Base-by-base conservation (phyloP, 176 grass and related monocot genomes). In the Bromus sterilis region DNA sequence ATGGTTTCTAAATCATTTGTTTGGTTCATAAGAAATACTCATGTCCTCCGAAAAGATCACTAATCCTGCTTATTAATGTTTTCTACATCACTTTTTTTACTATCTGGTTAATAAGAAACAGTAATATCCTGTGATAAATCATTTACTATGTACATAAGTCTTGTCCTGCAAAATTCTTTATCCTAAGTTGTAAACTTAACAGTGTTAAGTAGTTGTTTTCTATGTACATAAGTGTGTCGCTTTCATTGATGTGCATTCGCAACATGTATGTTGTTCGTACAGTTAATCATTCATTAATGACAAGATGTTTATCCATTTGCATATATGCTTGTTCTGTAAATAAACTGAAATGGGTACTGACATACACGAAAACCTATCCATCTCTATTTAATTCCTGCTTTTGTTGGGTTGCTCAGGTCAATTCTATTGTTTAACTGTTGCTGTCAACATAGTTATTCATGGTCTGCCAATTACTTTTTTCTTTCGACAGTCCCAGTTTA, bases 401-500 rank as follows among this genome's bases (percentile, higher is more conserved):
- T 70, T 11, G 9, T 63, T 2, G 3, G 15, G 18, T 7, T 79
- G 41, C 21, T 34, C 5, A 3, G 14, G 4, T 79, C n/a, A 15
- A 2, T 23, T 49, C 1, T 8, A 40, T 14, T 70, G 13, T 57
- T 77, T 40, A 4, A 4, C 7, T 16, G 33, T 24, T 56, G 18
- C 20, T 63, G 11, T 77, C 35, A 21, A 57, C 20, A 7, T 39
- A 13, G 20, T 23, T 28, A 9, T 44, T 67, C 9, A 4, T 20
- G 15, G 1, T 20, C 31, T 39, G 37, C 33, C 16, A 37, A 13
- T 7, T 41, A 35, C 7, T 40, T 24, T 12, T 9, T 37, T 37
- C 4, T 40, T 18, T 7, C 7, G 1, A 20, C 16, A 0, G 46
- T 49, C 0, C 18, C 18, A 8, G 0, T 20, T 8, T 51, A 3